Conservation (phyloP, 2,329 filamentous ascomycete genomes). For the Epichloe coenophiala region DNA sequence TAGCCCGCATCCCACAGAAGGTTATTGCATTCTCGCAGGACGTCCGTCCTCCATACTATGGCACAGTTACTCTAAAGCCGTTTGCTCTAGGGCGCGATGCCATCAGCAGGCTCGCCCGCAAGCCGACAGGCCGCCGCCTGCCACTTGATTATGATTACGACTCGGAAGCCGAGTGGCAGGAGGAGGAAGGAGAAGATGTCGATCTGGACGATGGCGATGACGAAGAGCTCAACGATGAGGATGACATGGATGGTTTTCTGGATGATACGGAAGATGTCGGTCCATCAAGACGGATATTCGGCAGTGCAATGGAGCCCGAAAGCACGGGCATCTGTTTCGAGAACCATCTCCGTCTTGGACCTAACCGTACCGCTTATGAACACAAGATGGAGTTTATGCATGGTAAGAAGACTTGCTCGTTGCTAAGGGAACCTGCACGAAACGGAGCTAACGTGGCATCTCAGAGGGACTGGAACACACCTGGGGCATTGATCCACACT, state of each 20-base stretch:
- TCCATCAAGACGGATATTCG: conserved; percentile 40
- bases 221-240: conserved; percentile 61
- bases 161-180: conserved; percentile 78
- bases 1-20: conserved; percentile 49
- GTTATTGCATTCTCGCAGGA: conserved; percentile 48
- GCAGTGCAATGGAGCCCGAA: conserved; percentile 61
- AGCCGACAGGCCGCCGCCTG: conserved; percentile 41
- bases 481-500: conserved; percentile 67
- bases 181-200: conserved; percentile 56
- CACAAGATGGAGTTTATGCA: conserved; percentile 66
- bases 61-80: conserved; percentile 53
- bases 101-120: conserved; percentile 36
- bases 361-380: conserved; percentile 35
- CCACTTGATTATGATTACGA: conserved; percentile 72
- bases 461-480: conserved; percentile 35
- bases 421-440: not conserved
- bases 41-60: conserved; percentile 57
- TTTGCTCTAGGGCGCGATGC: conserved; percentile 29
- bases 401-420: conserved; percentile 36
- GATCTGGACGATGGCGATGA: conserved; percentile 52
- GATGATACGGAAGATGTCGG: conserved; percentile 69
- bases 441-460: not conserved
- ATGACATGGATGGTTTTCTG: conserved; percentile 80
- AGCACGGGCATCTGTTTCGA: conserved; percentile 81
- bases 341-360: conserved; percentile 34